phyloP scores from a whole-genome alignment of 108 stramenopile species.

The Schizochytrium sp. region DNA sequence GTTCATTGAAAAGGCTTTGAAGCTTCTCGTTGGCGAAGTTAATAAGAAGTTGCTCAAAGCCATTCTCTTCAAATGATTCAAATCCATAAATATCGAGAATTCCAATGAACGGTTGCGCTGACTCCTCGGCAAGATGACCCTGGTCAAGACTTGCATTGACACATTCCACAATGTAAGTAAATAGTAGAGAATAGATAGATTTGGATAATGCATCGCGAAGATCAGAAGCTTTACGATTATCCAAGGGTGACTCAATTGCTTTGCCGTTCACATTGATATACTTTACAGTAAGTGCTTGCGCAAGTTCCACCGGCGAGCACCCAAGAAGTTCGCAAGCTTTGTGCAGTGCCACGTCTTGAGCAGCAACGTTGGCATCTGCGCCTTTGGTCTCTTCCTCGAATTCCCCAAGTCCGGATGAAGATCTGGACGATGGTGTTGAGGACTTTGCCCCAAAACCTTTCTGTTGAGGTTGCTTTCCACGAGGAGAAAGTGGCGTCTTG shows the following conservation, averaged over 20 bases:
- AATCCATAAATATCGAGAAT: constrained; percentile 82
- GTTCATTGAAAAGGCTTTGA: constrained; percentile 78
- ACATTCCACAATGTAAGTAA: constrained; percentile 87
- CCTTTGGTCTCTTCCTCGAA: background rate
- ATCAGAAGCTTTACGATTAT: constrained; percentile 83
- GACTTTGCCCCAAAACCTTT: background rate
- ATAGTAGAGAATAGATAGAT: constrained; percentile 89
- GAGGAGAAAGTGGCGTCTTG: constrained; percentile 69
- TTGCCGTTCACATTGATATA: constrained; percentile 77
- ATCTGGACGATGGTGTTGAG: background rate
- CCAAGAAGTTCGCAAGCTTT: constrained; percentile 79
- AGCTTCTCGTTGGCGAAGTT: constrained; percentile 78
- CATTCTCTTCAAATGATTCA: constrained; percentile 77
- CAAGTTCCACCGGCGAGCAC: constrained; percentile 82
- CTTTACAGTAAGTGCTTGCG: constrained; percentile 83
- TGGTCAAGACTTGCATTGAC: constrained; percentile 85
- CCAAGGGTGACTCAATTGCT: constrained; percentile 82
- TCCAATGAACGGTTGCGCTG: constrained; percentile 55
- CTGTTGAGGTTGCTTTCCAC: constrained; percentile 67
- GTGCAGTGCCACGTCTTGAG: constrained; percentile 71
- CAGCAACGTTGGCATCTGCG: background rate
- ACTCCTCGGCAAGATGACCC: background rate
- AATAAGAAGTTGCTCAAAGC: constrained; percentile 75
- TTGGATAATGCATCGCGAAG: constrained; percentile 94
- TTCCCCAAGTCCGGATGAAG: background rate